Evolutionary conservation across 768 basidiomycete genomes (phyloP).

Genomic region (Hemileccinum rubropunctum): DNA sequence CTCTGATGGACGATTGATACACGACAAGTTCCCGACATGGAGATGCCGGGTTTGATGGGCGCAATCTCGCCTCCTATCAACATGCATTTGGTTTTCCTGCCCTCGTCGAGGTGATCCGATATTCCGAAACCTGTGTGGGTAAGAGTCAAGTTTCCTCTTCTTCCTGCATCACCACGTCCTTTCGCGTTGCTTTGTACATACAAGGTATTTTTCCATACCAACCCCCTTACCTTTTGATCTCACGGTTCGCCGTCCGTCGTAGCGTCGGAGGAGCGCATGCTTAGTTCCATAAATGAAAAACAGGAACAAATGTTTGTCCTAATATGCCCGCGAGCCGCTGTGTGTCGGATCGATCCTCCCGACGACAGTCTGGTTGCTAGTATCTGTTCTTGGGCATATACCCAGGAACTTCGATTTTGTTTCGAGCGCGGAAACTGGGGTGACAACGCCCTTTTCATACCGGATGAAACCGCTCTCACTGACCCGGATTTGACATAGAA

Average conservation of each 20-base stretch:
- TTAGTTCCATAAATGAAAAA: neutral
- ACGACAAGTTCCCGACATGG: neutral
- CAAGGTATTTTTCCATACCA: neutral
- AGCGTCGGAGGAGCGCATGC: neutral
- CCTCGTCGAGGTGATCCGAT: slow-evolving; percentile 1
- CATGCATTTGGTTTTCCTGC: neutral
- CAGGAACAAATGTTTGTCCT: slow-evolving; percentile 2
- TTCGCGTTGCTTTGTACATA: neutral
- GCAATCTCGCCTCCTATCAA: slow-evolving; percentile 1
- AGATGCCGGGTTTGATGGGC: slow-evolving; percentile 9
- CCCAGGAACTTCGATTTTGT: slow-evolving; percentile 15
- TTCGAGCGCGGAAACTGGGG: slow-evolving; percentile 17
- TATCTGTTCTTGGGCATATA: slow-evolving; percentile 2
- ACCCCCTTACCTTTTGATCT: neutral
- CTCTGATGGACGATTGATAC: neutral
- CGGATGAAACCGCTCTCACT: slow-evolving; percentile 28
- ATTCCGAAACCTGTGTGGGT: neutral
- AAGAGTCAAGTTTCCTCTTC: too few species aligned
- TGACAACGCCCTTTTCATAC: slow-evolving; percentile 17
- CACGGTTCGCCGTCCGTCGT: neutral
- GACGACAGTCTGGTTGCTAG: slow-evolving; percentile 4
- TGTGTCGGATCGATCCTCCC: slow-evolving; percentile 3
- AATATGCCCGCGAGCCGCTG: neutral
- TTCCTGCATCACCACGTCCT: neutral
- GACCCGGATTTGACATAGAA: slow-evolving; percentile 32